Conservation (phyloP, 495 filamentous ascomycete genomes). For the Hyaloscypha bicolor region DNA sequence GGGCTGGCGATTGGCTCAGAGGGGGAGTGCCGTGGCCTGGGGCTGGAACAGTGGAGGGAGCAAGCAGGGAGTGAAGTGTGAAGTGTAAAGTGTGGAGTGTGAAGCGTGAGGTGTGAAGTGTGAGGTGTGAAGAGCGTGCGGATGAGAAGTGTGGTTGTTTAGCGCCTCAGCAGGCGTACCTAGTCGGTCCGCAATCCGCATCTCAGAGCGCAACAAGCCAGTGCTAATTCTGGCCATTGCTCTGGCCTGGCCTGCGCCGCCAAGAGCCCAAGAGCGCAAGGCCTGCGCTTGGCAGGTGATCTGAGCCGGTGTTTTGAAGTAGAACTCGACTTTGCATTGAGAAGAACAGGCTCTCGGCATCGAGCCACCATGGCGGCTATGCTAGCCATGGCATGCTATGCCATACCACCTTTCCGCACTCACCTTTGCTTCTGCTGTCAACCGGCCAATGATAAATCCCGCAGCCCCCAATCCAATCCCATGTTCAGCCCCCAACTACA, state of each 20-base stretch:
- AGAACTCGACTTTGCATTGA: background rate
- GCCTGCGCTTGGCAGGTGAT: background rate
- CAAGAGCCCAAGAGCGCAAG: background rate
- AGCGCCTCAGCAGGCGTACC: background rate
- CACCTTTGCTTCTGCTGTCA: background rate
- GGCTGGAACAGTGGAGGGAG: background rate
- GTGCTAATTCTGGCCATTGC: background rate
- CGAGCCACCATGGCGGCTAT: no score
- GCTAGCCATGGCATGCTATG: no score
- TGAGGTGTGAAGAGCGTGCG: no score
- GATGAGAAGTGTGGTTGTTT: background rate
- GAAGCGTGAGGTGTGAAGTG: no score
- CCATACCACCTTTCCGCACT: no score
- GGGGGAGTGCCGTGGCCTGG: background rate
- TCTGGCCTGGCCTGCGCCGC: background rate
- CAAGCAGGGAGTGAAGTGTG: background rate
- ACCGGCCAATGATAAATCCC: background rate
- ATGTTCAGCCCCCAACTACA: no score
- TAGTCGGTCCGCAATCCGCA: background rate
- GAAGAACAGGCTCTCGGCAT: background rate
- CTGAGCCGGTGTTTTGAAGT: background rate
- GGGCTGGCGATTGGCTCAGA: background rate
- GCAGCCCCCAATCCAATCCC: background rate
- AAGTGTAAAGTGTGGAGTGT: no score
- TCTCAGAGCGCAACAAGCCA: background rate